These are phyloP conservation scores for Trichoderma hamatum DNA, from an alignment of 2,329 filamentous ascomycete species.

Conservation along the genomic window DNA sequence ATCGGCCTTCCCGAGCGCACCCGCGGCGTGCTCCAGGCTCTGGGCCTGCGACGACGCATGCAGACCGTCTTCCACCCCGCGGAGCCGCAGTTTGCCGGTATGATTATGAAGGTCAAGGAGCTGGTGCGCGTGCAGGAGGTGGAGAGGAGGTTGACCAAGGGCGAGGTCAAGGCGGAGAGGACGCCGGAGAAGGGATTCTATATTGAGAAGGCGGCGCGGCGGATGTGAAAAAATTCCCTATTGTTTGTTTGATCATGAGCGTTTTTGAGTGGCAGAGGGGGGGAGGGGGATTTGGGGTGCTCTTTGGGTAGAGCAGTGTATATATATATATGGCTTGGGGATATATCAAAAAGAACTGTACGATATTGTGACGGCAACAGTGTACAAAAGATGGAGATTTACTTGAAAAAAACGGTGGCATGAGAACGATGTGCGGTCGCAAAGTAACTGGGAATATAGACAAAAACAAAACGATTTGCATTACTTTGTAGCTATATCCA, in stretches of 20 bases:
- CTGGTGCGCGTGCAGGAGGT: slow-evolving; percentile 83
- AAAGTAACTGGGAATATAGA: not conserved
- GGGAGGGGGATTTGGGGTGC: not conserved
- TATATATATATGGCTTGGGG: not conserved
- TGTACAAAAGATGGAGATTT: not conserved
- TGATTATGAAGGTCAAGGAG: slow-evolving; percentile 94
- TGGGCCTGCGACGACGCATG: slow-evolving; percentile 83
- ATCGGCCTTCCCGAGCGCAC: slow-evolving; percentile 85
- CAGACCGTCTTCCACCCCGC: slow-evolving; percentile 90
- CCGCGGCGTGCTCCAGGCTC: slow-evolving; percentile 77
- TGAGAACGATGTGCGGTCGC: not conserved
- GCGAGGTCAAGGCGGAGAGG: slow-evolving; percentile 70
- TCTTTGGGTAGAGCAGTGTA: not conserved
- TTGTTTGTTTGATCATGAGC: not conserved
- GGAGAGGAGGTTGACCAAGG: slow-evolving; percentile 61
- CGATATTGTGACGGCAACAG: slow-evolving; percentile 38
- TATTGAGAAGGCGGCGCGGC: slow-evolving; percentile 61
- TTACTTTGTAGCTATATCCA: not conserved
- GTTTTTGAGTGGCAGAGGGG: not conserved
- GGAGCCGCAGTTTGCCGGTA: slow-evolving; percentile 77
- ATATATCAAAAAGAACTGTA: slow-evolving; percentile 31
- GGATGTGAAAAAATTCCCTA: slow-evolving; percentile 29
- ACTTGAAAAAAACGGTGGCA: not conserved
- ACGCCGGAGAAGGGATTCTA: slow-evolving; percentile 81
- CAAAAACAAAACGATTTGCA: not conserved